These are phyloP conservation scores for Fraxinus sp. DNA, from an alignment of 305 asterid species.

Conservation along the genomic window DNA sequence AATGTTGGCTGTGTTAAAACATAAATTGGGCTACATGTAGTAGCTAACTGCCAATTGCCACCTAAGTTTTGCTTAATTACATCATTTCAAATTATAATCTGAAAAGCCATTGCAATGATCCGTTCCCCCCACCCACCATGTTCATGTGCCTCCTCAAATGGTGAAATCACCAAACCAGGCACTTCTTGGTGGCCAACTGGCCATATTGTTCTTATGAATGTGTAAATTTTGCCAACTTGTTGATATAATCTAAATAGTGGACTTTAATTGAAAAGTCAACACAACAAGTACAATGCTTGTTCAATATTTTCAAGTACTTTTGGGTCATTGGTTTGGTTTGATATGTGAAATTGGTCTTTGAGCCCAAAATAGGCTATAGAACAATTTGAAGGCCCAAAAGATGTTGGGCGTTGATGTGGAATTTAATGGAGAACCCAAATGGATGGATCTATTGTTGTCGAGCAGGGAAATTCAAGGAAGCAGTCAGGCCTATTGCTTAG, in stretches of 20 bases:
- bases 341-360: neutral
- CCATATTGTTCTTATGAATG: neutral
- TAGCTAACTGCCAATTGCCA: conserved; percentile 21
- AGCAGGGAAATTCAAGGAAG: conserved; percentile 62
- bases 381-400: neutral
- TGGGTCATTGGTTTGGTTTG: neutral
- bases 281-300: neutral
- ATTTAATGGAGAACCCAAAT: neutral
- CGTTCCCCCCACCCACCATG: conserved; percentile 30
- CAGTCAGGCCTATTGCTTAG: conserved; percentile 46
- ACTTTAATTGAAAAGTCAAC: neutral
- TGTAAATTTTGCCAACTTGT: conserved; percentile 11
- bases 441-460: conserved; percentile 70
- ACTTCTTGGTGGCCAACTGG: conserved; percentile 1
- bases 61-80: conserved; percentile 21
- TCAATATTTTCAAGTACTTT: neutral
- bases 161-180: conserved; percentile 26
- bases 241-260: neutral
- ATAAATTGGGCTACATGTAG: conserved; percentile 21
- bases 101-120: conserved; percentile 17
- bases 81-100: conserved; percentile 9
- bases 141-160: conserved; percentile 36
- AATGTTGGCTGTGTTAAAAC: conserved; percentile 1
- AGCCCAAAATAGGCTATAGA: neutral
- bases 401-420: neutral